Percentiles rank a stretch among this genome's conserved stretches.
Evolutionary conservation across 768 basidiomycete genomes (phyloP).

Genomic region (Naganishia friedmannii): DNA sequence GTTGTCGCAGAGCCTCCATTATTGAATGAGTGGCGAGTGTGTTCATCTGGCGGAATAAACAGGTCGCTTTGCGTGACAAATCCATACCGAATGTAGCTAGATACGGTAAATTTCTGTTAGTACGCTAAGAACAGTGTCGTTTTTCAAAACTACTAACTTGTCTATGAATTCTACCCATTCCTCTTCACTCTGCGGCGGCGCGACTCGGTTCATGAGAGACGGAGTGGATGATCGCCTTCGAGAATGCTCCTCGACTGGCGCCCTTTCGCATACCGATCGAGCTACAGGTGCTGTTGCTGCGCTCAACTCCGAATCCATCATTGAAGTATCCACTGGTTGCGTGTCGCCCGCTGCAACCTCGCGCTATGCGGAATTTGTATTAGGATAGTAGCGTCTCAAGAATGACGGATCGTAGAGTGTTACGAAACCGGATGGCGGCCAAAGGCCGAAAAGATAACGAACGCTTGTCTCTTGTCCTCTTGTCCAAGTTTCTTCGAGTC

Average conservation of each 20-base stretch:
- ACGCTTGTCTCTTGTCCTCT: no score
- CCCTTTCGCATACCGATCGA: no score
- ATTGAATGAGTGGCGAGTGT: not conserved
- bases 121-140: not conserved
- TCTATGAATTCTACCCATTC: conserved; percentile 26
- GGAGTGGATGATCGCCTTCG: conserved; percentile 17
- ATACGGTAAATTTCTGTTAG: not conserved
- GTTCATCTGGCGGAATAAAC: not conserved
- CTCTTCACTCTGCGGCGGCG: conserved; percentile 24
- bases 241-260: not conserved
- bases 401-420: no score
- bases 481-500: no score
- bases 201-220: conserved; percentile 1
- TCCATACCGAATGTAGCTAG: conserved; percentile 20
- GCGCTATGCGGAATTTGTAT: no score
- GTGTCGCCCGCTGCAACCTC: not conserved
- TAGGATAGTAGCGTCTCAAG: no score
- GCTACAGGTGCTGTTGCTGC: not conserved
- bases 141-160: conserved; percentile 1
- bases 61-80: conserved; percentile 13
- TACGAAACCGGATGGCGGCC: no score
- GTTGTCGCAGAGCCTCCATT: no score
- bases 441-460: no score
- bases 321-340: not conserved
- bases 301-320: not conserved